Percentiles rank a stretch among this genome's conserved stretches.
These are phyloP conservation scores for Xylaria sp. DNA, from an alignment of 495 filamentous ascomycete species.

Conservation along the genomic window DNA sequence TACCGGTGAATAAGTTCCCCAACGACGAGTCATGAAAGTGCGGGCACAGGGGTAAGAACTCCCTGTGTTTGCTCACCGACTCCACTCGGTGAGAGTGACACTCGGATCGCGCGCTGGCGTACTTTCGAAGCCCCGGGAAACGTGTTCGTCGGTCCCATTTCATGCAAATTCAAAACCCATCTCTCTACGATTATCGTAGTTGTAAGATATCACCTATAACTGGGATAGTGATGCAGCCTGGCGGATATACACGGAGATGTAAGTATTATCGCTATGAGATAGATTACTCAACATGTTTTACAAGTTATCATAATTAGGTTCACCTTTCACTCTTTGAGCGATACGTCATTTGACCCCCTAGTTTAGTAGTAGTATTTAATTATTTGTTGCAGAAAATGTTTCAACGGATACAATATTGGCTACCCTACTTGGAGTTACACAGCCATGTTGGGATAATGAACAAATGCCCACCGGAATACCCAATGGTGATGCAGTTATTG, in stretches of 20 bases:
- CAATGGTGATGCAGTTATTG: background rate
- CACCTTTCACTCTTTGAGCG: background rate
- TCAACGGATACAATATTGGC: background rate
- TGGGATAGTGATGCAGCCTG: background rate
- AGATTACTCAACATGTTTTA: background rate
- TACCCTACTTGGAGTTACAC: background rate
- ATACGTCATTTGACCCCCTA: background rate
- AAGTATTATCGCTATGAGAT: background rate
- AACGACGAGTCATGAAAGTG: slow-evolving; percentile 1
- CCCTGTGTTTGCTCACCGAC: slow-evolving; percentile 19
- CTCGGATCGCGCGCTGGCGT: background rate
- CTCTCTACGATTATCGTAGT: background rate
- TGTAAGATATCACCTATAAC: background rate
- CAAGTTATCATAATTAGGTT: background rate
- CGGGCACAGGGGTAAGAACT: background rate
- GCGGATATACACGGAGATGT: too few relatives aligned
- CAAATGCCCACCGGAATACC: background rate
- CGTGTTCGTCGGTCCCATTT: background rate
- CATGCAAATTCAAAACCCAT: background rate
- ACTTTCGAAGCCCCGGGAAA: background rate
- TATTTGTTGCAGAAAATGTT: background rate
- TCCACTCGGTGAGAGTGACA: slow-evolving; percentile 15
- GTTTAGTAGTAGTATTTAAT: background rate
- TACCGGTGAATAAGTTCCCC: background rate
- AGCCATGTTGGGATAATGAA: background rate